These are phyloP conservation scores for Hagleromyces aurorensis DNA, from an alignment of 805 yeast genomes.

Conservation along the genomic window DNA sequence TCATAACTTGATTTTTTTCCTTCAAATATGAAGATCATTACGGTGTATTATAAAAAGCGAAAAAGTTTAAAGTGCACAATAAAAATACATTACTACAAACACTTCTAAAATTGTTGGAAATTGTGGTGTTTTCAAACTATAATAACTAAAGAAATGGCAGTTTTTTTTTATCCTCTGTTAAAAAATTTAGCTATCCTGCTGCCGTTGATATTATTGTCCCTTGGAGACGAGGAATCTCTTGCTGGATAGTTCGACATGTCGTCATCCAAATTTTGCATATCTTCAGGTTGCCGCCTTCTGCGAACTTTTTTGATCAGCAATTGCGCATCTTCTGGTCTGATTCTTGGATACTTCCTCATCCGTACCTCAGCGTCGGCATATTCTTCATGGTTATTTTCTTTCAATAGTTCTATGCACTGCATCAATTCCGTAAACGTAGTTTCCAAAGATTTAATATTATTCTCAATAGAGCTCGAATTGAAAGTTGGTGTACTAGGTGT, in stretches of 20 bases:
- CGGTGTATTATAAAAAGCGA: too few relatives aligned
- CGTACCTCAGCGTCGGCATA: conserved; percentile 49
- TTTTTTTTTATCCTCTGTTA: conserved; percentile 15
- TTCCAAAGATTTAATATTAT: conserved; percentile 44
- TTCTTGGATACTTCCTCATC: conserved; percentile 62
- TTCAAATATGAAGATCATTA: too few relatives aligned
- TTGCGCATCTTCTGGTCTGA: conserved; percentile 66
- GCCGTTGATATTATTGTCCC: conserved; percentile 10
- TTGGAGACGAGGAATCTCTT: too few relatives aligned
- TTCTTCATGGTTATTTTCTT: conserved; percentile 54
- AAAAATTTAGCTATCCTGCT: conserved; percentile 23
- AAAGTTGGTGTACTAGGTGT: conserved; percentile 21
- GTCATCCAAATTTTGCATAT: conserved; percentile 4
- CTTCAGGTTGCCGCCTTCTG: conserved; percentile 2
- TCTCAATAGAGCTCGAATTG: conserved; percentile 21
- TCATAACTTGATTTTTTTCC: too few relatives aligned
- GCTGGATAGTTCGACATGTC: too few relatives aligned
- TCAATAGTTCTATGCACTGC: conserved; percentile 68
- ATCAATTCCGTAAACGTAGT: conserved; percentile 72
- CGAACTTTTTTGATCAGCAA: conserved; percentile 44
- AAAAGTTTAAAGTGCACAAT: too few relatives aligned
- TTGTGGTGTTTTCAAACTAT: too few relatives aligned
- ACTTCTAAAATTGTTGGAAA: too few relatives aligned
- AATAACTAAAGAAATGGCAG: too few relatives aligned
- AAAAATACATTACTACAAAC: too few relatives aligned